Percentiles rank a stretch among this genome's conserved stretches.
phyloP scores from a whole-genome alignment of 1,139 yeast species.

The Yamadazyma sp. region DNA sequence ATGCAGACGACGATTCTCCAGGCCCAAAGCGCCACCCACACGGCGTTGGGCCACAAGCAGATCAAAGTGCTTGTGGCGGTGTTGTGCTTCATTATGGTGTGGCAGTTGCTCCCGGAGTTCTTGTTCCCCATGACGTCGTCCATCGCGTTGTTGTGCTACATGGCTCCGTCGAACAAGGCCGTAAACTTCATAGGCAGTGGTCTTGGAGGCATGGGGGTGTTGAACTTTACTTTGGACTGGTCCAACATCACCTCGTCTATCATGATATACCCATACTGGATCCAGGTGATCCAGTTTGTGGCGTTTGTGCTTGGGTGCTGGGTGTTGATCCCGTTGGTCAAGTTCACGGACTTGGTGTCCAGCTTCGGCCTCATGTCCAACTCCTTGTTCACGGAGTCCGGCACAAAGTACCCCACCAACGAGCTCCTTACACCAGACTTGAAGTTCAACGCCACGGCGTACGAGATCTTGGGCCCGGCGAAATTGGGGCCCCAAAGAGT shows the following conservation, averaged over 20 bases:
- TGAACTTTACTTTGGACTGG: conserved; percentile 47
- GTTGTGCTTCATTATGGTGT: conserved; percentile 28
- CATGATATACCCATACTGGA: conserved; percentile 48
- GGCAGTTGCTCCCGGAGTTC: conserved; percentile 47
- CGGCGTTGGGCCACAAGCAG: conserved; percentile 22
- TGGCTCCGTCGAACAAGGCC: conserved; percentile 37
- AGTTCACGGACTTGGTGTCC: conserved; percentile 30
- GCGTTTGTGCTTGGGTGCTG: conserved; percentile 43
- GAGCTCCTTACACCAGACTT: conserved; percentile 33
- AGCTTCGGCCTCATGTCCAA: conserved; percentile 44
- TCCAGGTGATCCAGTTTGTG: conserved; percentile 41
- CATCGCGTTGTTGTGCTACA: conserved; percentile 43
- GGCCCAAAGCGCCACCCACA: conserved; percentile 23
- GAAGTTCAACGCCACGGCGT: conserved; percentile 39
- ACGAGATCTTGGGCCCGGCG: conserved; percentile 38
- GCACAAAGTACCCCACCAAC: conserved; percentile 35
- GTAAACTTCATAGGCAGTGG: conserved; percentile 46
- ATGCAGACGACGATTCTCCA: conserved; percentile 47
- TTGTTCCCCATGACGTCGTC: conserved; percentile 41
- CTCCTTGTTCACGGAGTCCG: conserved; percentile 29
- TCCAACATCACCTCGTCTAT: conserved; percentile 44
- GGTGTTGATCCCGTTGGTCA: conserved; percentile 41
- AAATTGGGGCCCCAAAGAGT: conserved; percentile 46
- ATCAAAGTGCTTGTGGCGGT: conserved; percentile 35
- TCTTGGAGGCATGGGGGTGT: conserved; percentile 44